Base-by-base conservation (phyloP, 805 yeast species). In the Ogataea paradorogensis region DNA sequence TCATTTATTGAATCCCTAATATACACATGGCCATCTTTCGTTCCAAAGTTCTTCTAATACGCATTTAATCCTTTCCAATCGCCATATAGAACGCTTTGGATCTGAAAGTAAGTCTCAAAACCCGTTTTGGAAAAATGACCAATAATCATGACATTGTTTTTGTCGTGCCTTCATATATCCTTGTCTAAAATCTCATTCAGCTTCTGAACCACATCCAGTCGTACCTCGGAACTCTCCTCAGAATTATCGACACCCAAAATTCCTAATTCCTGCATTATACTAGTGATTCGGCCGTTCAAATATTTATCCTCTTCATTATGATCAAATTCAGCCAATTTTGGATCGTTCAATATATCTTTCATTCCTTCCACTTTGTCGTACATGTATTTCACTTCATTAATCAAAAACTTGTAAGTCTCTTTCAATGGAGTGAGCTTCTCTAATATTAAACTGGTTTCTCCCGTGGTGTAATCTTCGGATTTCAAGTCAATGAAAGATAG, bases 391-490 rank as follows among this genome's bases (percentile, higher is more conserved):
- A 57, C 44, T 35, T 61, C 56, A 26, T 41, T 43, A 15, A 51
- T 44, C n/a, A 59, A 36, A 42, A 48, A 61, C 33, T 41, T 51
- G 16, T 48, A 44, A 1, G 60, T 58, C 18, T 61, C 64, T 27
- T 38, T 44, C 33, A 61, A 37, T 9, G 64, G 63, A 3, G 44
- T 41, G 30, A 60, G 39, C 25, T 43, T 47, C 34, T 36, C 53
- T 27, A 43, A 38, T 11, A 31, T 10, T 13, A 9, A 26, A 7
- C 35, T 38, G 13, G 31, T 30, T 27, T 40, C 45, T 9, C 28
- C 33, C 9, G 15, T 30, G 15, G 29, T 9, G 11, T 31, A 33
- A 13, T 15, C 29, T 9, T 38, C 20, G 1, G 42, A 31, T 11
- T 43, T 37, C 11, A 44, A 27, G 27, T 46, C 48, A 20, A 55